Evolutionary conservation across 257 asterid genomes (phyloP), one percentile per base, ranked within the genome.

Genomic region (Penstemon eatonii): DNA sequence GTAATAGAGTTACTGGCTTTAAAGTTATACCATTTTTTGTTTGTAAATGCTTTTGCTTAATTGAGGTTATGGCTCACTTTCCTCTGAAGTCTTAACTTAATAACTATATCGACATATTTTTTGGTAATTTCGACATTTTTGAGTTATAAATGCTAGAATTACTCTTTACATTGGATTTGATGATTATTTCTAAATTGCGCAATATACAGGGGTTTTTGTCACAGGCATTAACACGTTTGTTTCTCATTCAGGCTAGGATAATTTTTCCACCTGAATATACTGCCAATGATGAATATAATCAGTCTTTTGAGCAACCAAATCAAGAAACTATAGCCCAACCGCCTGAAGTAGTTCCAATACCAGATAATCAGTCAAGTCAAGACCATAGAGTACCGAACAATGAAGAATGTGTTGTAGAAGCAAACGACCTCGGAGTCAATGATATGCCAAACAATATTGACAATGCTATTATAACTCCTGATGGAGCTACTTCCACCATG

Each of bases 221-320:
- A 38, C 47, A 9, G 68, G 41, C 63, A 25, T 59, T 65, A 64
- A 79, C 46, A 19, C 59, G 5, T 58, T 42, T 56, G 4, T 68
- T 57, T 63, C 55, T 62, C 18, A 7, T 58, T 57, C 86, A 94
- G 99, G 99, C 99, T 58, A 94, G 99, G 82, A 91, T 85, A 74
- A 95, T 91, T 63, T 82, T 87, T 38, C 81, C 82, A 15, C 86
- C 92, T 58, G 92, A 85, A 50, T 80, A 79, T 72, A 76, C 75
- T 37, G 85, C 79, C 41, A 69, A 73, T 39, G 83, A 65, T 52
- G 79, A 75, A 13, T 69, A 84, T 65, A 70, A 67, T 49, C 89
- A 74, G 60, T 76, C 75, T 4, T 49, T 65, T 33, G 81, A 77
- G 66, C 88, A 75, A 60, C 74, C 72, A 37, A 72, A 50, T 68